These are phyloP conservation scores for Miamiensis avidus DNA, from an alignment of 169 alveolate species.

Conservation along the genomic window DNA sequence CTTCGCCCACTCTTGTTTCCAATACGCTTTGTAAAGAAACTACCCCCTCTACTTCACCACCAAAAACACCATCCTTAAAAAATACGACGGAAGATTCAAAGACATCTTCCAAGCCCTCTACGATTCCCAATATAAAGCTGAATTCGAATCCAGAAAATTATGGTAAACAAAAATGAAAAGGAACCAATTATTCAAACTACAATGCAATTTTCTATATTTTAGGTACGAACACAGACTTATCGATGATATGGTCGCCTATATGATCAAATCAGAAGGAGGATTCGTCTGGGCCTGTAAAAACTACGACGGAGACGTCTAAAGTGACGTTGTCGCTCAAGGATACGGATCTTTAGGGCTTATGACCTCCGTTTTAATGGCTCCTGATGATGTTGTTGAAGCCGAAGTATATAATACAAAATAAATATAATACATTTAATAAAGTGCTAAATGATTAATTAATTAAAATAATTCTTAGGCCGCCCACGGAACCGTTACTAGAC, in stretches of 20 bases:
- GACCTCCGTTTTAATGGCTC: conserved; percentile 94
- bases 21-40: conserved; percentile 62
- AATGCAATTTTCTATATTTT: too few species aligned
- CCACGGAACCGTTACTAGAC: conserved; percentile 97
- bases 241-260: conserved; percentile 97
- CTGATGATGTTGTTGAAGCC: conserved; percentile 93
- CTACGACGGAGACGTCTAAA: conserved; percentile 97
- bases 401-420: too few species aligned
- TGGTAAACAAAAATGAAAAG: too few species aligned
- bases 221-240: conserved; percentile 94
- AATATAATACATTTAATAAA: too few species aligned
- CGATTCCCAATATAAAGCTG: conserved; percentile 81
- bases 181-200: conserved; percentile 84
- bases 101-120: conserved; percentile 91
- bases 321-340: conserved; percentile 95
- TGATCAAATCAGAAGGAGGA: conserved; percentile 94
- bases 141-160: conserved; percentile 89
- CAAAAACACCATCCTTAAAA: conserved; percentile 92
- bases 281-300: conserved; percentile 99
- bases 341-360: conserved; percentile 95
- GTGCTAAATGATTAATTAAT: too few species aligned
- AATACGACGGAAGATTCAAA: conserved; percentile 94
- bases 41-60: conserved; percentile 92
- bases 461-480: too few species aligned
- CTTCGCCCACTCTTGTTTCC: conserved; percentile 66